Evolutionary conservation across 257 asterid species (phyloP).

Genomic region (Solanum medicagineum): DNA sequence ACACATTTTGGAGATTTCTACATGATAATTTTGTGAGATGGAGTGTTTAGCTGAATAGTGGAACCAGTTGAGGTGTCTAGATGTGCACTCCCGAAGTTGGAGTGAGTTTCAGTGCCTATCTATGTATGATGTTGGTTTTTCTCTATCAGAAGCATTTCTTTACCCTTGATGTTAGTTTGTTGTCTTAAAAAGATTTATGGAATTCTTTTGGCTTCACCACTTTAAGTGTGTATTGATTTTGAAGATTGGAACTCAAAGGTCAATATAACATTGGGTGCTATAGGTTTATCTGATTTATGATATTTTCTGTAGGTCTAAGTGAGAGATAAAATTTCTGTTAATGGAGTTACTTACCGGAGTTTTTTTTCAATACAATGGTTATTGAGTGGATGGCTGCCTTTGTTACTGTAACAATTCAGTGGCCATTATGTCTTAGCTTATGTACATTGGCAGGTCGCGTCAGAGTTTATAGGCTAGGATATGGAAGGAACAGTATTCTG

Average conservation of each 20-base stretch:
- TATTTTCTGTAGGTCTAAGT: background rate
- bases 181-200: background rate
- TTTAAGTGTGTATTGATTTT: background rate
- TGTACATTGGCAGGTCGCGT: background rate
- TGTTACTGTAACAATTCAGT: background rate
- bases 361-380: background rate
- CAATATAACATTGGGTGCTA: background rate
- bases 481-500: background rate
- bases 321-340: background rate
- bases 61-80: background rate
- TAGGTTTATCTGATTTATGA: background rate
- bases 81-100: background rate
- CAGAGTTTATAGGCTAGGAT: background rate
- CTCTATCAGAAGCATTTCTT: background rate
- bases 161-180: background rate
- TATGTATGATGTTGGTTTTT: background rate
- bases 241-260: background rate
- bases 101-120: background rate
- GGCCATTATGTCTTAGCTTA: background rate
- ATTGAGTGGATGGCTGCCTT: background rate
- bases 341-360: background rate
- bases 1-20: background rate
- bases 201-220: background rate
- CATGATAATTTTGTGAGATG: background rate
- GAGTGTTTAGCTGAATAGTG: background rate